Evolutionary conservation across 495 filamentous ascomycete species (phyloP).

Genomic region (Tuber borchii): DNA sequence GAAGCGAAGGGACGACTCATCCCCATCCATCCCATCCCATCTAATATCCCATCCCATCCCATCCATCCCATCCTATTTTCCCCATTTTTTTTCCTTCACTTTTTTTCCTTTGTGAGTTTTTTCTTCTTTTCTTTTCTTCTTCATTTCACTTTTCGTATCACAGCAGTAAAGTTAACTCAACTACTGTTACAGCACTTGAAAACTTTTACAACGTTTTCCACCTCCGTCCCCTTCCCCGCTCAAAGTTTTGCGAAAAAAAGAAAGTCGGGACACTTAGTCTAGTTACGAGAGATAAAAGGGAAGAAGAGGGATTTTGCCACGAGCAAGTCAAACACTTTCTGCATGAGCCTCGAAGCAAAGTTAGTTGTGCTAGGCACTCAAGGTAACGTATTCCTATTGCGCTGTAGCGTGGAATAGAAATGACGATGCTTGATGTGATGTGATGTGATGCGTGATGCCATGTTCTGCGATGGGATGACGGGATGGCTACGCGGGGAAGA

Average conservation of each 20-base stretch:
- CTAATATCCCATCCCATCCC: constrained; percentile 6
- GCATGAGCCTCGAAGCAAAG: constrained; percentile 81
- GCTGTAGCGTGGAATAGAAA: neutral
- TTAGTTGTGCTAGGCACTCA: constrained; percentile 85
- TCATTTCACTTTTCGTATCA: constrained; percentile 1
- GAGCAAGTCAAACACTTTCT: neutral
- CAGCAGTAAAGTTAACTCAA: constrained; percentile 8
- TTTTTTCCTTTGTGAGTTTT: constrained; percentile 6
- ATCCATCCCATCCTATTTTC: neutral
- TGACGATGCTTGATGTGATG: neutral
- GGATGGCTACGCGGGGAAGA: constrained; percentile 1
- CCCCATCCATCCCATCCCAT: constrained; percentile 1
- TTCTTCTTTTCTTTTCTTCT: constrained; percentile 11
- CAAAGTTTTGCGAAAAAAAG: neutral
- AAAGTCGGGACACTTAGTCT: neutral
- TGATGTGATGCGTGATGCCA: neutral
- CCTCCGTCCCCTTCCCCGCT: neutral
- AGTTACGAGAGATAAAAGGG: neutral
- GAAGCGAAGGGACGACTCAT: constrained; percentile 2
- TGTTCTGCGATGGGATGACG: neutral
- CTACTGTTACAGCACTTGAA: neutral
- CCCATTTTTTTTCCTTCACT: constrained; percentile 16
- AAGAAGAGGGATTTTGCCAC: neutral
- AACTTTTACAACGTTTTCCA: neutral
- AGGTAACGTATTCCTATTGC: constrained; percentile 44